Evolutionary conservation across 495 filamentous ascomycete genomes (phyloP).

Genomic region (Sporormia fimetaria): DNA sequence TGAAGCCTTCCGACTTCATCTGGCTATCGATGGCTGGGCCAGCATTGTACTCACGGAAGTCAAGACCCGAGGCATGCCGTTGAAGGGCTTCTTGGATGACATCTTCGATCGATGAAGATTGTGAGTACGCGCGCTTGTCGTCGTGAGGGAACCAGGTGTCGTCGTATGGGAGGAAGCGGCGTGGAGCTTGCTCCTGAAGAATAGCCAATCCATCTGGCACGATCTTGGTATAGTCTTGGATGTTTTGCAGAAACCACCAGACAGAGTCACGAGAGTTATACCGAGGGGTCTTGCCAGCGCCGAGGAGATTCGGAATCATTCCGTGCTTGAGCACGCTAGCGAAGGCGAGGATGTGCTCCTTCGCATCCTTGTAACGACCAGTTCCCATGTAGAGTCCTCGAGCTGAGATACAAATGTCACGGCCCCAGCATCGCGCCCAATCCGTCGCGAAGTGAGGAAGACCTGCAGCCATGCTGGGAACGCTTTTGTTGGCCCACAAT

Average conservation of each 20-base stretch:
- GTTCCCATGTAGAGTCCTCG: slow-evolving; percentile 83
- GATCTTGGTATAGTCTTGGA: slow-evolving; percentile 84
- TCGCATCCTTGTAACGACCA: slow-evolving; percentile 75
- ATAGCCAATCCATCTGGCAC: slow-evolving; percentile 67
- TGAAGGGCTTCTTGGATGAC: slow-evolving; percentile 89
- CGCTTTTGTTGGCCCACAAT: slow-evolving; percentile 70
- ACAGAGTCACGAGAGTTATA: slow-evolving; percentile 95
- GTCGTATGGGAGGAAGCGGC: slow-evolving; percentile 90
- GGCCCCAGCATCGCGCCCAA: slow-evolving; percentile 95
- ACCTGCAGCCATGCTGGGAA: slow-evolving; percentile 83
- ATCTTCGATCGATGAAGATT: slow-evolving; percentile 67
- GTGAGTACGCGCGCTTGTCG: slow-evolving; percentile 77
- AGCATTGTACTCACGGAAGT: slow-evolving; percentile 90
- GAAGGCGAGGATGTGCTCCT: slow-evolving; percentile 90
- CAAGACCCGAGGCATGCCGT: slow-evolving; percentile 77
- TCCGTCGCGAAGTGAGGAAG: slow-evolving; percentile 88
- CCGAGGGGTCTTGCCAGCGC: slow-evolving; percentile 74
- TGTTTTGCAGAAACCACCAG: slow-evolving; percentile 93
- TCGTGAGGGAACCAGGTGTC: slow-evolving; percentile 79
- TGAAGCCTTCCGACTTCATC: slow-evolving; percentile 87
- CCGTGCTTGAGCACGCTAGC: slow-evolving; percentile 95
- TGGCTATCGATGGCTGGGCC: slow-evolving; percentile 77
- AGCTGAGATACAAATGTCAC: slow-evolving; percentile 92
- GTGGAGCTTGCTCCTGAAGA: slow-evolving; percentile 61
- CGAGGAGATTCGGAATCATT: slow-evolving; percentile 93